Evolutionary conservation across 129 eudicot species (phyloP).

Genomic region (Glebionis coronaria): DNA sequence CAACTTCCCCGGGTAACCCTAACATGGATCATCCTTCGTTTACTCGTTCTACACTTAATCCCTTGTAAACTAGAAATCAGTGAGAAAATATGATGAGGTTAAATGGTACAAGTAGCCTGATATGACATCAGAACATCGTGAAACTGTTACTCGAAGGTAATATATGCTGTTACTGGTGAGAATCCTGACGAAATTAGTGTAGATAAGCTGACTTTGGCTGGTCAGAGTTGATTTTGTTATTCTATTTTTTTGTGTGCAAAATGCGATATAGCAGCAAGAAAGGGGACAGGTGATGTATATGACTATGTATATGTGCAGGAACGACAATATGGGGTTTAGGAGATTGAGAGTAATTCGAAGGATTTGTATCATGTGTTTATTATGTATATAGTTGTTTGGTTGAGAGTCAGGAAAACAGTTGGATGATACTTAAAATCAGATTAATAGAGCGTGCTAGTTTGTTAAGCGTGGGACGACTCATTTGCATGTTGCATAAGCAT

Average conservation of each 20-base stretch:
- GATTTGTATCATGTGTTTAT: slow-evolving; percentile 71
- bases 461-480: slow-evolving; percentile 56
- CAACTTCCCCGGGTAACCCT: too few relatives aligned
- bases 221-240: slow-evolving; percentile 46
- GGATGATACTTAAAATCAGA: slow-evolving; percentile 67
- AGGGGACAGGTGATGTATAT: slow-evolving; percentile 85
- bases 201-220: slow-evolving; percentile 56
- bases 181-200: slow-evolving; percentile 19
- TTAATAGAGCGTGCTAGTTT: slow-evolving; percentile 56
- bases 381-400: slow-evolving; percentile 82
- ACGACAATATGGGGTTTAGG: slow-evolving; percentile 71
- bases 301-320: slow-evolving; percentile 69
- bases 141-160: slow-evolving; percentile 39
- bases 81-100: too few relatives aligned
- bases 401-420: slow-evolving; percentile 70
- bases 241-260: slow-evolving; percentile 41
- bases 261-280: slow-evolving; percentile 87
- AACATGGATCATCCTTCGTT: too few relatives aligned
- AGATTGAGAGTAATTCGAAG: slow-evolving; percentile 58
- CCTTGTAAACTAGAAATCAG: too few relatives aligned
- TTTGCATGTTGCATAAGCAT: slow-evolving; percentile 54
- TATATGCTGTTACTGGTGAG: too few relatives aligned
- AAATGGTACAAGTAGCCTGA: too few relatives aligned
- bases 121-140: slow-evolving; percentile 69
- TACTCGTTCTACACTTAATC: too few relatives aligned